phyloP scores from a whole-genome alignment of 164 flowering plant species.

The Annona squamosa region DNA sequence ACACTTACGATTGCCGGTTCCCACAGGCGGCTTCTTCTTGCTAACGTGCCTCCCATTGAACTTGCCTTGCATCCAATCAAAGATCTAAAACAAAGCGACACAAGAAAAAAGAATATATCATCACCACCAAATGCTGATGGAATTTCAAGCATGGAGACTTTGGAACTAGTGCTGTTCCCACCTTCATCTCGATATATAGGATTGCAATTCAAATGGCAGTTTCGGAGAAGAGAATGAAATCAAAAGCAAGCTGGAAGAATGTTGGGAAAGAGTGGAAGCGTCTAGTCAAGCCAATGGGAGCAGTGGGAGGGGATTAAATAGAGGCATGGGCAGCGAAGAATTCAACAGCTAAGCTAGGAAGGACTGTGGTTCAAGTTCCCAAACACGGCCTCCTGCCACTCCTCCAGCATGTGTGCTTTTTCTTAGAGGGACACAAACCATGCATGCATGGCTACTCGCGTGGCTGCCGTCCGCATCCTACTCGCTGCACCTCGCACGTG shows the following conservation, averaged over 20 bases:
- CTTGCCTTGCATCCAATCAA: constrained; percentile 60
- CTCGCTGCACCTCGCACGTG: background rate
- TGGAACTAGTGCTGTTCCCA: background rate
- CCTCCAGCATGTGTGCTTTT: constrained; percentile 6
- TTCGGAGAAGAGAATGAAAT: background rate
- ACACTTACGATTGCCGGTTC: constrained; percentile 8
- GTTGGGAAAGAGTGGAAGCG: background rate
- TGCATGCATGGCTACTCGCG: background rate
- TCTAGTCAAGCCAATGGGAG: constrained; percentile 20
- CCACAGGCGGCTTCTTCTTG: constrained; percentile 20
- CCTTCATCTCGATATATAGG: constrained; percentile 1
- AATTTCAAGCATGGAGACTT: background rate
- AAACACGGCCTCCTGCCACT: constrained; percentile 27
- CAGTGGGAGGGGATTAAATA: constrained; percentile 18
- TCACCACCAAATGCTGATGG: background rate
- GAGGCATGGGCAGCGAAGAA: constrained; percentile 9
- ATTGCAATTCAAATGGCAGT: background rate
- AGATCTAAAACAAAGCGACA: constrained; percentile 32
- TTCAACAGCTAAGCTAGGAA: constrained; percentile 15
- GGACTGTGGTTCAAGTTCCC: constrained; percentile 46
- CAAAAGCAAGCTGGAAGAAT: background rate
- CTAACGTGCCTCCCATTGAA: constrained; percentile 28
- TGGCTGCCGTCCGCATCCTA: background rate
- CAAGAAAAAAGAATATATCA: background rate
- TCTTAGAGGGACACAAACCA: background rate